phyloP scores from a whole-genome alignment of 352 stramenopile species.

The Stramenopiles sp. region DNA sequence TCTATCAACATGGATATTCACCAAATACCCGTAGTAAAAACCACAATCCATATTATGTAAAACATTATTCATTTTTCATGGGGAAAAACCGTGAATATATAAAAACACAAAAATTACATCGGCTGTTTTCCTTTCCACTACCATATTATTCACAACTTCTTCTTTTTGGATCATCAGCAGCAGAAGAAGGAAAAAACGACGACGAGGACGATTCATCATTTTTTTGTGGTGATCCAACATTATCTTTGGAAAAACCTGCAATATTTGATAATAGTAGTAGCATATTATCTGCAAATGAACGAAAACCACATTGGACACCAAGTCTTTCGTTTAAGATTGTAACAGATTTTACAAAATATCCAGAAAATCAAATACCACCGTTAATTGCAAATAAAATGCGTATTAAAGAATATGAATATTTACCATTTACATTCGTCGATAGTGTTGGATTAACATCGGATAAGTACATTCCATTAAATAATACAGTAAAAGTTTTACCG shows the following conservation, averaged over 20 bases:
- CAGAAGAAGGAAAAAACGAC: too few relatives aligned
- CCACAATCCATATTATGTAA: not conserved
- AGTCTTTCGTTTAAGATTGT: slow-evolving; percentile 43
- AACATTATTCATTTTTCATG: slow-evolving; percentile 4
- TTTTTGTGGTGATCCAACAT: not conserved
- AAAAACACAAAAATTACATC: not conserved
- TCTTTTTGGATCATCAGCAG: not conserved
- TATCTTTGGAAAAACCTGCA: not conserved
- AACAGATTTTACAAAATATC: slow-evolving; percentile 36
- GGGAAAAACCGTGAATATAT: not conserved
- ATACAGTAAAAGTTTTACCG: slow-evolving; percentile 33
- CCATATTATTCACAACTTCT: not conserved
- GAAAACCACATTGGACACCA: slow-evolving; percentile 31
- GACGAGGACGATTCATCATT: too few relatives aligned
- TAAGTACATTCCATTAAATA: slow-evolving; percentile 51
- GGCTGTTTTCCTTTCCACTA: not conserved
- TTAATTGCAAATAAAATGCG: slow-evolving; percentile 14
- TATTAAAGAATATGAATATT: slow-evolving; percentile 24
- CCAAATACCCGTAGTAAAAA: not conserved
- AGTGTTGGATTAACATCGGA: slow-evolving; percentile 52
- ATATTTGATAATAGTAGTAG: not conserved
- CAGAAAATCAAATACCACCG: slow-evolving; percentile 21
- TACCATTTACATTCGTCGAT: slow-evolving; percentile 39
- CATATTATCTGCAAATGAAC: not conserved
- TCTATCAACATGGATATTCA: not conserved